Base-by-base conservation (phyloP, 805 yeast species). In the Yarrowia bubula region DNA sequence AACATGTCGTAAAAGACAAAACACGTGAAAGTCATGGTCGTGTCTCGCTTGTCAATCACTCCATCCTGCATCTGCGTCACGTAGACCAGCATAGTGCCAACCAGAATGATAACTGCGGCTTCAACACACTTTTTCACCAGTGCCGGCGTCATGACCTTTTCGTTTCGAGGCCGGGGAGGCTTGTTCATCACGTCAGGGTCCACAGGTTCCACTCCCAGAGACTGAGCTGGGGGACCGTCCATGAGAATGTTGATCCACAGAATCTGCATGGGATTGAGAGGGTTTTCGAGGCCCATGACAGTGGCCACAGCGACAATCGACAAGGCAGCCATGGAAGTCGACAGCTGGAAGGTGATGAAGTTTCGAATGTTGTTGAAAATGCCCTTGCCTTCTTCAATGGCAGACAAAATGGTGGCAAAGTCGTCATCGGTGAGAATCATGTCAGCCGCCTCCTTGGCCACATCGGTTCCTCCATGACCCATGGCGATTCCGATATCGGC, bases 181-280 rank as follows among this genome's bases (percentile, higher is more conserved):
- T 88, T 89, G 68, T 83, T 85, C 98, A 93, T 92, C 42, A 93
- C 97, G 74, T 89, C 96, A 68, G 89, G 92, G 73, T 93, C 98
- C 13, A 93, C 98, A 0, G 97, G 96, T 77, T 93, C 99, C 37
- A 95, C 98, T 66, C 99, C 99, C 48, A 93, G 80, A 0, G 96
- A 89, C 78, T 93, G 99, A 1, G 98, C 98, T 4, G 99, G 99
- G 10, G 99, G 99, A 1, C 99, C 99, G 78, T 93, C 99, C 99
- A 93, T 93, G 66, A 93, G 81, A 68, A 93, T 95, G 75, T 93
- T 93, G 75, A 93, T 93, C 98, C 98, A 93, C 71, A 93, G 80
- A 71, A 93, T 95, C 80, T 95, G 98, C 99, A 93, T 93, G 33
- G 99, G 97, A 74, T 93, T 93, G 71, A 93, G 82, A 10, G 99